Evolutionary conservation across 2,329 filamentous ascomycete genomes (phyloP), one percentile per base, ranked within the genome.

Genomic region (Aspergillus tubingensis): DNA sequence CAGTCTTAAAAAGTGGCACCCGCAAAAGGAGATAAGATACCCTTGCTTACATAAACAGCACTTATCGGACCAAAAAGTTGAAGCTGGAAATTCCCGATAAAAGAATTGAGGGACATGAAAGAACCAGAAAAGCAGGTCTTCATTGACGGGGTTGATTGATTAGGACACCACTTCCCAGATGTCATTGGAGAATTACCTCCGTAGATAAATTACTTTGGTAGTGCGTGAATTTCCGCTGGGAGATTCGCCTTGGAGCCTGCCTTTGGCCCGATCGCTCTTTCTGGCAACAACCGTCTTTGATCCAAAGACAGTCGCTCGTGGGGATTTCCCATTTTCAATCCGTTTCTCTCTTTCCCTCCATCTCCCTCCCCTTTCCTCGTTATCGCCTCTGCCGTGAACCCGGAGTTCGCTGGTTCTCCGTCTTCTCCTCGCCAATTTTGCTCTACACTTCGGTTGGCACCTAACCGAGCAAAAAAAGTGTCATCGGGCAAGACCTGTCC

Each of bases 221-320:
- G 47, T 30, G 25, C 15, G n/a, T 17, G n/a, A 17, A 50, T 30
- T 15, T n/a, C 30, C 17, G 25, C 21, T 19, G 10, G 25, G 17
- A 17, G 41, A 44, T 43, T 36, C 41, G 41, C 30, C 8, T 23
- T 43, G 15, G 11, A 43, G 25, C 36, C 27, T 17, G 19, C 27
- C 56, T 49, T 48, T 54, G 21, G 41, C 57, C 50, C 51, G 50
- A 47, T 54, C 41, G 51, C 57, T 23, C 50, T 44, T 47, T 54
- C 50, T 51, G 56, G 39, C 41, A 25, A 38, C 32, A 49, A 15
- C 56, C 52, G 32, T 36, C 32, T 59, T 61, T 63, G 60, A 51
- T 49, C 62, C 62, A 62, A 61, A 59, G 47, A 61, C 60, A 65
- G 58, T 61, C 60, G 21, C 47, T 25, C 53, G 53, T 21, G 60